Base-by-base conservation (phyloP, 1,284 basidiomycete genomes). In the Tilletia caries region DNA sequence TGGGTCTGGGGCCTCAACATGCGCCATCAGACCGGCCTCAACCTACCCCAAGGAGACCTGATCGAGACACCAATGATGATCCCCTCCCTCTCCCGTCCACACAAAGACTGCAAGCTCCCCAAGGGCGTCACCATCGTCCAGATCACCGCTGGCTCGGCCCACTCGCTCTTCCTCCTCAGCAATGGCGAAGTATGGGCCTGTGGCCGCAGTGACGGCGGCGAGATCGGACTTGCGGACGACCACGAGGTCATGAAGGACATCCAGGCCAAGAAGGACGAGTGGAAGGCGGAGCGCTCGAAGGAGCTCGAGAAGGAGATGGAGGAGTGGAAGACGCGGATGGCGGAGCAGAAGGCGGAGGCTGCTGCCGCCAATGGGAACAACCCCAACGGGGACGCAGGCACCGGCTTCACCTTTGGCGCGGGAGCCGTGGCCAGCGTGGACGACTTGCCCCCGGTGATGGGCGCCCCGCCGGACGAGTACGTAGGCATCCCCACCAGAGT, bases 1-100 rank as follows among this genome's bases (percentile, higher is more conserved):
- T 95, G 89, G 87, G 92, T 89, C 2, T 97, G 94, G 94, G 94
- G 94, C 29, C 86, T 95, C 71, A 96, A 97, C 84, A 90, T 87
- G 48, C 88, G 88, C 83, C 87, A 88, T 34, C 91, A 92, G 83
- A 88, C 88, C 0, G 91, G 90, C 43, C 86, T 89, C 8, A 82
- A 81, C 6, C 66, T 72, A 60, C 86, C 86, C 27, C 79, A 84
- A 43, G 54, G 54, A 5, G 84, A 86, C 23, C 86, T 86, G 34
- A 87, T 96, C 58, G 87, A 88, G 64, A 85, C 88, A 0, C 94
- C 95, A 1, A 88, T 87, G 69, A 86, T 86, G 64, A 89, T 97
- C 44, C 85, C 87, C 43, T 85, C 87, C 1, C 86, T 97, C 15
- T 86, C 86, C 77, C 48, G 48, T 20, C 91, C 90, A 52, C 85